Conservation (phyloP, 805 yeast genomes). For the Candida odintsovae region DNA sequence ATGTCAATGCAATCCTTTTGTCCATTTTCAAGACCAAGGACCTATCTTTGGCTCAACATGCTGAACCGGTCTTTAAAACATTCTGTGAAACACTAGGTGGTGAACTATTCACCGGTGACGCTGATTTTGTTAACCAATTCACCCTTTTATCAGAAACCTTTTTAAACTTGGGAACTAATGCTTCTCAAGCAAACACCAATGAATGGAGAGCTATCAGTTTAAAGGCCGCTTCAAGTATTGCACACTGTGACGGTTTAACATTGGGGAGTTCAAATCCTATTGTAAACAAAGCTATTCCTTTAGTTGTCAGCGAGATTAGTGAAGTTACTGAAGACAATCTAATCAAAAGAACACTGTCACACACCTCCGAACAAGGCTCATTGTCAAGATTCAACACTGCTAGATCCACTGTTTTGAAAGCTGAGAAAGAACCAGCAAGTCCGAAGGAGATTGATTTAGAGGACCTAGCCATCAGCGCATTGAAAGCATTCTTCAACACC, state of each 20-base stretch:
- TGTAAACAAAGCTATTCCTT: conserved; percentile 15
- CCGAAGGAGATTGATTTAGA: conserved; percentile 19
- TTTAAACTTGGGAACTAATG: conserved; percentile 10
- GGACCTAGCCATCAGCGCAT: conserved; percentile 33
- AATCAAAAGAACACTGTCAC: conserved; percentile 14
- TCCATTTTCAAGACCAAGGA: conserved; percentile 53
- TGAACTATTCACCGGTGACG: conserved; percentile 61
- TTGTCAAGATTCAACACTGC: conserved; percentile 13
- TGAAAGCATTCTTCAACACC: conserved; percentile 61
- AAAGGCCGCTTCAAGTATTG: conserved; percentile 36
- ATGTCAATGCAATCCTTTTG: conserved; percentile 55
- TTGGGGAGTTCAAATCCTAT: conserved; percentile 10
- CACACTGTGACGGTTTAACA: conserved; percentile 25
- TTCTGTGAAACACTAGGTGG: conserved; percentile 52
- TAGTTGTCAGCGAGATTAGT: conserved; percentile 14
- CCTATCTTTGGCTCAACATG: conserved; percentile 49
- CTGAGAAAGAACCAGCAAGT: conserved; percentile 4
- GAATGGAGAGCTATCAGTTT: conserved; percentile 35
- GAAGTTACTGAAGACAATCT: conserved; percentile 21
- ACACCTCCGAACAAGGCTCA: conserved; percentile 12
- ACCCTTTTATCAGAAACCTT: conserved; percentile 29
- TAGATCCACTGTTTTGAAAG: conserved; percentile 4
- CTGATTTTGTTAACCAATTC: conserved; percentile 46
- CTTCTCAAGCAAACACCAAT: conserved; percentile 26
- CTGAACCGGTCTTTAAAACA: conserved; percentile 40